Conservation (phyloP, 106 monocot genomes). For the Dioscorea alata region DNA sequence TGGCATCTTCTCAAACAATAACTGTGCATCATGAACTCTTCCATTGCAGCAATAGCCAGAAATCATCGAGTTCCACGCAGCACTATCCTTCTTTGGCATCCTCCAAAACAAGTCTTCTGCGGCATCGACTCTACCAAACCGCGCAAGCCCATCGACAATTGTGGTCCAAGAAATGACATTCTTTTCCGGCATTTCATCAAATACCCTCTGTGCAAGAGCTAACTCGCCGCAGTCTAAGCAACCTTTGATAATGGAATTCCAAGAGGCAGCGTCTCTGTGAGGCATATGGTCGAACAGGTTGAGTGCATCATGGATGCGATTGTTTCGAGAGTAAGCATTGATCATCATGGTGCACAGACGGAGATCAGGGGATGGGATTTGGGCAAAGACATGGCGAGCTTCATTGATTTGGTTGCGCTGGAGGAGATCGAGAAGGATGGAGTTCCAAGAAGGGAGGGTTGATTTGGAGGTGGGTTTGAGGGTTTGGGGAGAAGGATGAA, state of each 20-base stretch:
- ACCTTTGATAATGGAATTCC: conserved; percentile 69
- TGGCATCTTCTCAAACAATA: conserved; percentile 57
- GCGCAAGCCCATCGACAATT: conserved; percentile 48
- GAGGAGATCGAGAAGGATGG: conserved; percentile 27
- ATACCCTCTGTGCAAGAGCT: conserved; percentile 33
- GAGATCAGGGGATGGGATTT: conserved; percentile 35
- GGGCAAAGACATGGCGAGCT: conserved; percentile 39
- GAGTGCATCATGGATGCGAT: conserved; percentile 45
- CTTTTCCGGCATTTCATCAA: conserved; percentile 56
- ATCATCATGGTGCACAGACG: conserved; percentile 76
- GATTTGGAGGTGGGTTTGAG: too few species aligned
- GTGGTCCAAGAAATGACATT: conserved; percentile 90
- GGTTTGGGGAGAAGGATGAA: too few species aligned
- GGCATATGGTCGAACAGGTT: conserved; percentile 62
- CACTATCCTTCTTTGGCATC: conserved; percentile 63
- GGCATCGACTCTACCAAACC: conserved; percentile 28
- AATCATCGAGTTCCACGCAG: conserved; percentile 87
- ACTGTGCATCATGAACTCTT: conserved; percentile 28
- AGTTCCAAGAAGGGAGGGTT: conserved; percentile 1
- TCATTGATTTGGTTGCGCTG: conserved; percentile 29
- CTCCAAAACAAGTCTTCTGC: conserved; percentile 47
- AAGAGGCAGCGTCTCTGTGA: conserved; percentile 35
- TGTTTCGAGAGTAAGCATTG: conserved; percentile 29
- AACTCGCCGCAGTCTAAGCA: conserved; percentile 46
- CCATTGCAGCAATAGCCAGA: conserved; percentile 53